Percentiles rank a stretch among this genome's conserved stretches.
Evolutionary conservation across 345 rosid species (phyloP).

Genomic region (Carallia pectinifolia): DNA sequence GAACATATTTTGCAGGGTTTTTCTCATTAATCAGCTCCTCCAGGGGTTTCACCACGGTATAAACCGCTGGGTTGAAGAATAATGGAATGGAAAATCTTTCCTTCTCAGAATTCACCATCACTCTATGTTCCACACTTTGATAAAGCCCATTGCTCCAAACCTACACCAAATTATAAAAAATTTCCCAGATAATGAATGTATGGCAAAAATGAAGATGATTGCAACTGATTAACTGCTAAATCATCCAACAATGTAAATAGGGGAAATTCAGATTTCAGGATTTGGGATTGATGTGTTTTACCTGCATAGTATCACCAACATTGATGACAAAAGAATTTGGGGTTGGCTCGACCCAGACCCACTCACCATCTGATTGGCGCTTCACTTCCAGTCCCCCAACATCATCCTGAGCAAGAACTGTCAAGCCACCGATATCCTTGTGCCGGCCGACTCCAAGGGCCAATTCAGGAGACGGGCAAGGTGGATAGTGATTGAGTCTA

Average conservation of each 20-base stretch:
- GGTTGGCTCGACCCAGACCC: slow-evolving; percentile 55
- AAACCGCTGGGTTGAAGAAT: slow-evolving; percentile 42
- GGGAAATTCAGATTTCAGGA: too few relatives aligned
- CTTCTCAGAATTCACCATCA: slow-evolving; percentile 38
- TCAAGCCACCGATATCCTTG: slow-evolving; percentile 68
- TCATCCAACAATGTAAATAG: too few relatives aligned
- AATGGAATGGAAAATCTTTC: slow-evolving; percentile 49
- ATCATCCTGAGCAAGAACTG: slow-evolving; percentile 67
- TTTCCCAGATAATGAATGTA: background rate
- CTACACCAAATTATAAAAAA: slow-evolving; percentile 3
- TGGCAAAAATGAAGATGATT: too few relatives aligned
- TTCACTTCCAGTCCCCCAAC: slow-evolving; percentile 80
- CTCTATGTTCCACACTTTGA: slow-evolving; percentile 51
- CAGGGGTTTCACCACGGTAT: slow-evolving; percentile 35
- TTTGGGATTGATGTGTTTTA: slow-evolving; percentile 6
- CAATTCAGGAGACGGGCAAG: slow-evolving; percentile 70
- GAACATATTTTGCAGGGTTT: slow-evolving; percentile 34
- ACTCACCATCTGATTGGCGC: slow-evolving; percentile 63
- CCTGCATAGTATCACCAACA: slow-evolving; percentile 64
- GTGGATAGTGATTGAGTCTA: slow-evolving; percentile 70
- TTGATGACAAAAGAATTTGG: slow-evolving; percentile 61
- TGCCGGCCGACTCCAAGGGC: slow-evolving; percentile 87
- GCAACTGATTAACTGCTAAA: too few relatives aligned
- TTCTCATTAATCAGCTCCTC: slow-evolving; percentile 33
- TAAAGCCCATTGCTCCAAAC: slow-evolving; percentile 53